phyloP scores from a whole-genome alignment of 1,284 basidiomycete genomes.

The Heimioporus punctisporus region DNA sequence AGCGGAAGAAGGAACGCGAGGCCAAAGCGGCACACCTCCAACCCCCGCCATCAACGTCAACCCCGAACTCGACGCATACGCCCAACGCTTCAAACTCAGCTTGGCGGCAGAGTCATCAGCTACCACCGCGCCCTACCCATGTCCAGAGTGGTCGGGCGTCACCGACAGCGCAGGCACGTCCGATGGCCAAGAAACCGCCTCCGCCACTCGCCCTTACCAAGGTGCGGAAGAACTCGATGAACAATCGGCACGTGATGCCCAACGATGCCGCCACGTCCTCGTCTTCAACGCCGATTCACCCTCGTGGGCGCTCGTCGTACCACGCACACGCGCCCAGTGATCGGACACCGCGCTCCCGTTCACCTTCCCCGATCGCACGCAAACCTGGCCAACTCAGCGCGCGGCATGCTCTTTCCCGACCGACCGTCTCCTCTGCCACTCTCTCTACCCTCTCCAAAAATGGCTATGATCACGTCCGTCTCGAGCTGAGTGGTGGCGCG shows the following conservation, averaged over 20 bases:
- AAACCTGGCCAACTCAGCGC: conserved; percentile 37
- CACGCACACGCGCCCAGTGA: conserved; percentile 14
- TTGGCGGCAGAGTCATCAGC: conserved; percentile 30
- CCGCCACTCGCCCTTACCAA: conserved; percentile 22
- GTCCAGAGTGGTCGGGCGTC: conserved; percentile 29
- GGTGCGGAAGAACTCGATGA: conserved; percentile 29
- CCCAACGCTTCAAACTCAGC: conserved; percentile 21
- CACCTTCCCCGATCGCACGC: conserved; percentile 47
- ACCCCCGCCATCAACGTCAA: conserved; percentile 21
- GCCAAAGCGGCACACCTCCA: conserved; percentile 22
- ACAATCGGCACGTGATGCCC: conserved; percentile 18
- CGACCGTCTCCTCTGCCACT: conserved; percentile 52
- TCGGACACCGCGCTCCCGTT: conserved; percentile 38
- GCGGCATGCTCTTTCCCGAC: conserved; percentile 34
- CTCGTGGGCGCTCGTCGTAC: conserved; percentile 26
- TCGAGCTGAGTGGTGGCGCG: conserved; percentile 53
- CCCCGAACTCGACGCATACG: conserved; percentile 30
- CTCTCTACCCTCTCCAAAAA: conserved; percentile 59
- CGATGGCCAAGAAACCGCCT: conserved; percentile 32
- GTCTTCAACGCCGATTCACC: conserved; percentile 31
- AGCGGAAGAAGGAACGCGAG: conserved; percentile 41
- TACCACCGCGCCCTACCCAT: conserved; percentile 31
- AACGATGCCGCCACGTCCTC: conserved; percentile 22
- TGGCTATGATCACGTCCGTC: conserved; percentile 63
- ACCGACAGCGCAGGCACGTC: conserved; percentile 30